Evolutionary conservation across 2,329 filamentous ascomycete species (phyloP).

Genomic region (Coniochaeta sp.): DNA sequence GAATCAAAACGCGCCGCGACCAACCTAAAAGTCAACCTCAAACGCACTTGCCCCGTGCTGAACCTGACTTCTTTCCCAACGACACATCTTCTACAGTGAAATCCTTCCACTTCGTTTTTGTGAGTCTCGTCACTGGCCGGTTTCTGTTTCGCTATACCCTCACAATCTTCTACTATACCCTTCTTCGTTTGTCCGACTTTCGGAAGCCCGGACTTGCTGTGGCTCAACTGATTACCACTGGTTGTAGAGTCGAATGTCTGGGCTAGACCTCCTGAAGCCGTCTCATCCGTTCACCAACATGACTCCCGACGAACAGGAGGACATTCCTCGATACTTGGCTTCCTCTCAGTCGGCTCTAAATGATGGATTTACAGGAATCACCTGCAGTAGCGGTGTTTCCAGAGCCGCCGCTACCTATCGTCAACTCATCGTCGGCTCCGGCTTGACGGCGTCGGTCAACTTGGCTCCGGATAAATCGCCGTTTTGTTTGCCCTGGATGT

Average conservation of each 20-base stretch:
- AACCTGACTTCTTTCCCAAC: slow-evolving; percentile 21
- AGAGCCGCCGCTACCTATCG: not conserved
- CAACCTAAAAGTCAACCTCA: slow-evolving; percentile 33
- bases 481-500: not conserved
- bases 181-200: slow-evolving; percentile 1
- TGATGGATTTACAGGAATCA: not conserved
- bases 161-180: not conserved
- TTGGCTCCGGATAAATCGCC: not conserved
- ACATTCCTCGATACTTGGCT: not conserved
- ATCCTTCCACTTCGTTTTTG: no score
- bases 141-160: slow-evolving; percentile 7
- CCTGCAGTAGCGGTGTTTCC: not conserved
- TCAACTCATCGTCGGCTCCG: not conserved
- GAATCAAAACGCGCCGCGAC: slow-evolving; percentile 18
- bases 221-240: no score
- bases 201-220: not conserved
- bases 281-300: not conserved
- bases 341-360: not conserved
- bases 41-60: slow-evolving; percentile 26
- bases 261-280: not conserved
- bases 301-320: not conserved
- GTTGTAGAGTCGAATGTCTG: not conserved
- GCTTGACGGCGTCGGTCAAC: not conserved
- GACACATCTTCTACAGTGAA: slow-evolving; percentile 20
- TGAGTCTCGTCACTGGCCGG: slow-evolving; percentile 9